Conservation (phyloP, 2,329 filamentous ascomycete species). For the Colletotrichum siamense region DNA sequence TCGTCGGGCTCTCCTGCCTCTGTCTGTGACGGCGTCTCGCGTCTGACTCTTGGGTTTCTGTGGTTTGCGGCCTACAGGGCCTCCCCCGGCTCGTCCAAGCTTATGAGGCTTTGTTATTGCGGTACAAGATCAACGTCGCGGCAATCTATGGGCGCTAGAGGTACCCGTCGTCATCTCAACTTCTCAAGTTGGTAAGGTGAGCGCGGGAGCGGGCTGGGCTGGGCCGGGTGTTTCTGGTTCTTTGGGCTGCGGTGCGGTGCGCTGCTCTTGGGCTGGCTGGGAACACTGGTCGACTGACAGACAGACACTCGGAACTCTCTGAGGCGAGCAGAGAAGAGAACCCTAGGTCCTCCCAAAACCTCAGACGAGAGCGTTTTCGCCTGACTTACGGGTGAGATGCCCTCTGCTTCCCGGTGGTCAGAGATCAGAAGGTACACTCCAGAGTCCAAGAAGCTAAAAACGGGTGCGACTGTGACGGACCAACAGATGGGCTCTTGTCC, state of each 20-base stretch:
- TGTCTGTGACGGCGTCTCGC: not conserved
- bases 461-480: not conserved
- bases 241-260: not conserved
- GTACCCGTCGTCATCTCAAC: constrained; percentile 9
- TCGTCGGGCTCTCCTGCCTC: constrained; percentile 11
- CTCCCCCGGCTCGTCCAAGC: not conserved
- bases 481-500: not conserved
- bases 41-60: not conserved
- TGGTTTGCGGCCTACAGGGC: not conserved
- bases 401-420: not conserved
- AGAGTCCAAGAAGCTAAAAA: not conserved
- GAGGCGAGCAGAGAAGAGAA: not conserved
- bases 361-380: not conserved
- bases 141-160: not conserved
- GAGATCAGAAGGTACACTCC: not conserved
- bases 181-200: not conserved
- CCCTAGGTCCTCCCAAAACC: not conserved
- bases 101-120: constrained; percentile 4
- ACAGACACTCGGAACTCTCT: not conserved
- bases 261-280: not conserved
- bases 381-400: not conserved
- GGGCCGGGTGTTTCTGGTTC: constrained; percentile 4
- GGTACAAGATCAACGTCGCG: not conserved
- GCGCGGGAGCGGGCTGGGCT: constrained; percentile 17
- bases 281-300: not conserved